phyloP scores from a whole-genome alignment of 164 flowering plant genomes.

The Kingdonia uniflora region DNA sequence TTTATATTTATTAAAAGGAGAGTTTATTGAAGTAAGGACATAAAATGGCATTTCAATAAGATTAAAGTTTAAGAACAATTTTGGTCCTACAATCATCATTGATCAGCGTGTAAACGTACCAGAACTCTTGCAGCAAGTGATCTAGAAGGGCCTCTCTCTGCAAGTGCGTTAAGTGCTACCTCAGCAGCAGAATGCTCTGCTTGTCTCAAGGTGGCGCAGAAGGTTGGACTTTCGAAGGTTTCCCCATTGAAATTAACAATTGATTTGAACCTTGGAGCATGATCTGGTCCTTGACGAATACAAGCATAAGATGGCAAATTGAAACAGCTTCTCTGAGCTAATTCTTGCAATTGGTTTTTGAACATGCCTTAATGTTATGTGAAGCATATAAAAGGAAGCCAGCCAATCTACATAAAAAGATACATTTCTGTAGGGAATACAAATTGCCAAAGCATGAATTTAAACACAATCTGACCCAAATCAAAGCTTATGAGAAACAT shows the following conservation, averaged over 20 bases:
- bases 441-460: too few species aligned
- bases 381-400: neutral
- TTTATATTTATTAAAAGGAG: too few species aligned
- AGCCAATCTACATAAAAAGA: slow-evolving; percentile 1
- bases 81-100: too few species aligned
- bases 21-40: too few species aligned
- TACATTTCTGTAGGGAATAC: too few species aligned
- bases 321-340: slow-evolving; percentile 67
- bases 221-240: slow-evolving; percentile 50
- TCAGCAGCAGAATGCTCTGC: slow-evolving; percentile 71
- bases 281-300: slow-evolving; percentile 62
- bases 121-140: slow-evolving; percentile 51
- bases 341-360: slow-evolving; percentile 58
- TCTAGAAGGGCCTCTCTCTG: too few species aligned
- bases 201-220: slow-evolving; percentile 45
- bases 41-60: too few species aligned
- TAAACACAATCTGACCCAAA: too few species aligned
- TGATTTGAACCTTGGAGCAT: slow-evolving; percentile 67
- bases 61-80: too few species aligned
- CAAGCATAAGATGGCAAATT: slow-evolving; percentile 58
- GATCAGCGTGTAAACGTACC: too few species aligned
- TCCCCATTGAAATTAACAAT: slow-evolving; percentile 62
- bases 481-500: too few species aligned
- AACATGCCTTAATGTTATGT: slow-evolving; percentile 32
- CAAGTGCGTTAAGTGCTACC: slow-evolving; percentile 43